phyloP scores from a whole-genome alignment of 805 yeast species.

The Zygotorulaspora sp. region DNA sequence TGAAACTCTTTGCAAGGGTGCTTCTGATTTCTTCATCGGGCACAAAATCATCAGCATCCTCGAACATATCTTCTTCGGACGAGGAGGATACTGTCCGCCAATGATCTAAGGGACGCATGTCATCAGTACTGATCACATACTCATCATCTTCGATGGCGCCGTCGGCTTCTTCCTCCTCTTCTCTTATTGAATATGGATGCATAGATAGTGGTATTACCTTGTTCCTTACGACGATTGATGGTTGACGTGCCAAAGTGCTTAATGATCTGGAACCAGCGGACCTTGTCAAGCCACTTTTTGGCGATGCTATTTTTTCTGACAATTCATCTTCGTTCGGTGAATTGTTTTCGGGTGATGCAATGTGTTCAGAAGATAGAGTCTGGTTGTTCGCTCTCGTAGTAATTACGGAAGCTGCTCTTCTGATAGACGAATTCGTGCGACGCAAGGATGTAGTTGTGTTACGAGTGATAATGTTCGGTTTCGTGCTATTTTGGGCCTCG shows the following conservation, averaged over 20 bases:
- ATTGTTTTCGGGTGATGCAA: not conserved
- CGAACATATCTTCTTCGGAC: conserved; percentile 5
- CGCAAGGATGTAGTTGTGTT: conserved; percentile 24
- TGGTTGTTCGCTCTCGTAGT: conserved; percentile 14
- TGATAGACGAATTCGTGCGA: conserved; percentile 36
- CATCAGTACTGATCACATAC: conserved; percentile 12
- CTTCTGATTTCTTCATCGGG: conserved; percentile 9
- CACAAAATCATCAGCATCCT: conserved; percentile 9
- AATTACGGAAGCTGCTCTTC: conserved; percentile 36
- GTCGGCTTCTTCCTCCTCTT: conserved; percentile 23
- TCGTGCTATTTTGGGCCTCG: not conserved
- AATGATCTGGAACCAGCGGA: conserved; percentile 27
- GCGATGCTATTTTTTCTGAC: conserved; percentile 3
- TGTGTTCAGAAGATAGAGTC: not conserved
- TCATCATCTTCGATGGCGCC: conserved; percentile 3
- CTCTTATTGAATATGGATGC: conserved; percentile 27
- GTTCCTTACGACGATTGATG: conserved; percentile 35
- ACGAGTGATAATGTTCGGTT: not conserved
- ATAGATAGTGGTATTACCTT: conserved; percentile 34
- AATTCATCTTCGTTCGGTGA: no score
- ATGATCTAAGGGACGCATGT: conserved; percentile 11
- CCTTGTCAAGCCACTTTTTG: conserved; percentile 19
- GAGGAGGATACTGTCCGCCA: conserved; percentile 7
- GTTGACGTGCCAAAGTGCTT: conserved; percentile 31
- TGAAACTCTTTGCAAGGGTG: conserved; percentile 13